phyloP scores from a whole-genome alignment of 129 eudicot species.

The Artemisia annua region DNA sequence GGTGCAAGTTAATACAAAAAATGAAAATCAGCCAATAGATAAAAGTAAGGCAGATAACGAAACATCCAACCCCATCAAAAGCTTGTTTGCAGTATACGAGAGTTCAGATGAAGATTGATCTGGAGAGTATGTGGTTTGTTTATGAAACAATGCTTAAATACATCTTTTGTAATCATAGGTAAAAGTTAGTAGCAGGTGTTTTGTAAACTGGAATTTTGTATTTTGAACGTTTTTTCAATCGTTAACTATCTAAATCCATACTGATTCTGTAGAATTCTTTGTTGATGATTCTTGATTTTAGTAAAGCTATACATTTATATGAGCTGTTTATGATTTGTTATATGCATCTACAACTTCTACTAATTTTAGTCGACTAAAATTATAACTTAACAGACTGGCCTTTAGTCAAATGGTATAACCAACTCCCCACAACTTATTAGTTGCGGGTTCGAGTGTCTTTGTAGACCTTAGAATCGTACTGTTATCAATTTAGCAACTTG shows the following conservation, averaged over 20 bases:
- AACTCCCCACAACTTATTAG: too few relatives aligned
- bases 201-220: constrained; percentile 2
- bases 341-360: background rate
- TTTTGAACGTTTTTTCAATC: background rate
- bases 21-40: constrained; percentile 19
- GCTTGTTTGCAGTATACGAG: constrained; percentile 75
- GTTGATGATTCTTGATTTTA: background rate
- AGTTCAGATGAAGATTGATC: constrained; percentile 78
- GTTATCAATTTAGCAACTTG: too few relatives aligned
- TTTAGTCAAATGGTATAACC: too few relatives aligned
- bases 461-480: too few relatives aligned
- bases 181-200: constrained; percentile 21
- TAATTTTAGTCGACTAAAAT: background rate
- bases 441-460: too few relatives aligned
- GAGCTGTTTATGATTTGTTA: background rate
- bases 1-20: constrained; percentile 24
- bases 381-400: too few relatives aligned
- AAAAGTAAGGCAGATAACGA: constrained; percentile 25
- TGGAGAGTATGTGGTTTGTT: constrained; percentile 20
- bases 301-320: constrained; percentile 18
- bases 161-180: constrained; percentile 24
- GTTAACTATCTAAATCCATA: background rate
- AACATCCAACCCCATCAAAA: constrained; percentile 57
- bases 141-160: constrained; percentile 16
- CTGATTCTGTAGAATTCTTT: constrained; percentile 17